phyloP scores from a whole-genome alignment of 225 moss, liverwort and hornwort species.

The Thuidium tamariscinum region DNA sequence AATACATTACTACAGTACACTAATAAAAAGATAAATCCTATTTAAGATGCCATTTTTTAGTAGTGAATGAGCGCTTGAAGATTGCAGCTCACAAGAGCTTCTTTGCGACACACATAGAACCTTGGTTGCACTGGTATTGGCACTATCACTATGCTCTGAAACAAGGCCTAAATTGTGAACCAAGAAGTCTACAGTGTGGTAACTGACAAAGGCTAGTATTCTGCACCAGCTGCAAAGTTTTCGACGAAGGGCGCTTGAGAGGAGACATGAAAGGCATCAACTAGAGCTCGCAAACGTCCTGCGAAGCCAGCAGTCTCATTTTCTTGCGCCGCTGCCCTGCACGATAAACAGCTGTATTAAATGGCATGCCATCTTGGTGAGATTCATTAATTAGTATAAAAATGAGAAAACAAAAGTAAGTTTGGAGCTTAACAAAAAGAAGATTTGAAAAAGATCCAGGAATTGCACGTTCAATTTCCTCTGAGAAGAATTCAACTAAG shows the following conservation, averaged over 20 bases:
- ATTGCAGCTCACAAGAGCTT: neutral
- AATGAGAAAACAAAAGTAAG: neutral
- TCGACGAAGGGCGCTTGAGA: conserved; percentile 82
- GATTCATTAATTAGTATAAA: neutral
- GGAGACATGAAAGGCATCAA: conserved; percentile 70
- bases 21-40: neutral
- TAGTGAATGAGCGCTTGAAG: neutral
- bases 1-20: neutral
- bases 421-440: neutral
- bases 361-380: neutral
- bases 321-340: conserved; percentile 30
- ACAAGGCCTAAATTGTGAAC: neutral
- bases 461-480: neutral
- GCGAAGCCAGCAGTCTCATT: conserved; percentile 50
- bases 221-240: conserved; percentile 78
- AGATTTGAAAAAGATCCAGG: neutral
- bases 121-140: neutral
- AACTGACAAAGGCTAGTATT: conserved; percentile 10
- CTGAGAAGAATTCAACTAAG: neutral
- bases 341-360: conserved; percentile 2
- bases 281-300: conserved; percentile 69
- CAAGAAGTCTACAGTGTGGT: conserved; percentile 1
- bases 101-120: neutral
- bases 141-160: neutral
- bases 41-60: neutral